Base-by-base conservation (phyloP, 352 stramenopile species). In the Globisporangium cystogenes region DNA sequence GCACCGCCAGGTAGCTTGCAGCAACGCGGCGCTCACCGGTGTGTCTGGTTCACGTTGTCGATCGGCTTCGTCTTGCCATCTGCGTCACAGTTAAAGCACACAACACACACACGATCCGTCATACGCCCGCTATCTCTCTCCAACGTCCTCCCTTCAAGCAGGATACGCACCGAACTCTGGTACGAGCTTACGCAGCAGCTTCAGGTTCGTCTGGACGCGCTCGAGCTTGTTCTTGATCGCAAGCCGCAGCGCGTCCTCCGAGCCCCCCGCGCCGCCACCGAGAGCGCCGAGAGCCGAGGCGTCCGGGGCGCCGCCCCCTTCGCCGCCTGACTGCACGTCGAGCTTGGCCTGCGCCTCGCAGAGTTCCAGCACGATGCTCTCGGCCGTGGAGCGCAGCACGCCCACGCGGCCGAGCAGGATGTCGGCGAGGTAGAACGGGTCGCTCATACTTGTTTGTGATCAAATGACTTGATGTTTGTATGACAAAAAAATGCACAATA, bases 61-160 rank as follows among this genome's bases (percentile, higher is more conserved):
- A 92, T 92, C 35, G 81, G 79, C 49, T 94, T 94, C 3, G 83
- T 93, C 67, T 93, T 93, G 54, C 76, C 81, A 36, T 93, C 82
- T 91, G 48, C 20, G 41, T 24, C 5, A 23, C 33, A 4, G 18
- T 23, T 6, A 7, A 14, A 7, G 31, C 3, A 14, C 10, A 14
- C 35, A 16, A 18, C n/a, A 41, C 18, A 10, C 18, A 21, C 23
- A 39, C 35, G 12, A n/a, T n/a, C n/a, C n/a, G n/a, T n/a, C n/a
- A n/a, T n/a, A n/a, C n/a, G n/a, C n/a, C n/a, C n/a, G n/a, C 14
- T 45, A n/a, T 16, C 39, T 36, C 40, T 48, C 37, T 33, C 53
- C 40, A 47, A 37, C 33, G 6, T 29, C 21, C 18, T 27, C 45
- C 11, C 51, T 37, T 2, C 23, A 39, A 10, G 26, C 27, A 29